Base-by-base conservation (phyloP, 352 stramenopile species). In the Phytopythium vexans region DNA sequence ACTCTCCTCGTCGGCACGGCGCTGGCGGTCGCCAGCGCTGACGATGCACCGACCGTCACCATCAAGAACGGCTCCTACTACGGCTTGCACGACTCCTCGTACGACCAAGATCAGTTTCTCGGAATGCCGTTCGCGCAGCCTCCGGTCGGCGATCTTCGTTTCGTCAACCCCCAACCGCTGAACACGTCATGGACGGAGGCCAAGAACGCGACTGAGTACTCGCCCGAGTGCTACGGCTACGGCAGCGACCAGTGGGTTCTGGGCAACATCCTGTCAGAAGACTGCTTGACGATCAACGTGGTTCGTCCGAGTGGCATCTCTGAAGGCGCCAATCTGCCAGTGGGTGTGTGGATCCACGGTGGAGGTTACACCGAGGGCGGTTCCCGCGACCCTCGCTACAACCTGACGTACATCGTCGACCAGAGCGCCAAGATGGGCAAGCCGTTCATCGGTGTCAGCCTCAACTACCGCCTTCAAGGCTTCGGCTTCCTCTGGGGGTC, bases 261-360 rank as follows among this genome's bases (percentile, higher is more conserved):
- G 38, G 55, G 54, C 41, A 69, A 61, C 39, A 39, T 60, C 4
- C 47, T 72, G 42, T 66, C 62, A 33, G 86, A 96, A 61, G 88
- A 95, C 69, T 96, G 88, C 66, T 62, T 97, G 38, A 92, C 86
- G 60, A 58, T 96, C 32, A 96, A 97, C 48, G 70, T 96, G 12
- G 69, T 69, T 68, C 71, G 46, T 68, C 86, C 35, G 36, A 72
- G 35, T 65, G 65, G 51, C 39, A 62, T 59, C 1, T 63, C 51
- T 2, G 46, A 56, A 44, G 49, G 50, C 0, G 56, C 37, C 1
- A 27, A 54, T 2, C 39, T 71, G 2, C 66, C 66, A 6, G 66
- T 75, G 6, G 51, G 52, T 42, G 52, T 67, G 27, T 65, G 57
- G 62, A 52, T 70, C 15, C 46, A 70, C 40, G 53, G 66, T 37